Conservation (phyloP, 805 yeast genomes). For the Teunomyces panamensis region DNA sequence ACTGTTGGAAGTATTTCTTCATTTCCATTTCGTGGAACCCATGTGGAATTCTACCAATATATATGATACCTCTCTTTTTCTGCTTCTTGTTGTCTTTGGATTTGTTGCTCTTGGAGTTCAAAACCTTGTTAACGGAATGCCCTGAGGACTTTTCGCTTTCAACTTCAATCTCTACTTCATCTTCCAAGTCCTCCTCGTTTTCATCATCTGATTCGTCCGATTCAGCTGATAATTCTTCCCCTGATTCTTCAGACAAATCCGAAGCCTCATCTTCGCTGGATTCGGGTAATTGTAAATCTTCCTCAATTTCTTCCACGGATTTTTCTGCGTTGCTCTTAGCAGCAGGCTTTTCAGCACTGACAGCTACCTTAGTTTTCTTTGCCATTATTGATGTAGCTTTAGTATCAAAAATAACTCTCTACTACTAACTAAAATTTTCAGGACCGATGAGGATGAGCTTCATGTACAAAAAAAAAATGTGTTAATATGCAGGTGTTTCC, state of each 20-base stretch:
- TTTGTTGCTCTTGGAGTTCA: constrained; percentile 9
- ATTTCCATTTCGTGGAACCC: constrained; percentile 85
- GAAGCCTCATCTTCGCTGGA: constrained; percentile 13
- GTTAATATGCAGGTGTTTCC: constrained; percentile 1
- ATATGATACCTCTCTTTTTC: constrained; percentile 61
- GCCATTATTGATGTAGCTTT: constrained; percentile 1
- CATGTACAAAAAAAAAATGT: not conserved
- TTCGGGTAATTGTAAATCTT: constrained; percentile 17
- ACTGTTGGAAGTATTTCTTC: constrained; percentile 80
- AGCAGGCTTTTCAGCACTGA: constrained; percentile 6
- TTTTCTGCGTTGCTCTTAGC: constrained; percentile 16
- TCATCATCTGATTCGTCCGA: constrained; percentile 12
- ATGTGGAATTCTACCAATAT: constrained; percentile 88
- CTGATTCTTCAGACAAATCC: constrained; percentile 20
- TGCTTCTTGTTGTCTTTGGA: constrained; percentile 18
- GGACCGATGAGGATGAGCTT: constrained; percentile 8
- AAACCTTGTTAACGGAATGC: constrained; percentile 20
- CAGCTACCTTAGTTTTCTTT: constrained; percentile 4
- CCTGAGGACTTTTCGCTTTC: constrained; percentile 19
- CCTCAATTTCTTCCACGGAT: constrained; percentile 21
- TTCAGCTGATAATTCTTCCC: constrained; percentile 24
- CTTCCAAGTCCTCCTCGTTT: constrained; percentile 17
- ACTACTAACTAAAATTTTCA: constrained; percentile 4
- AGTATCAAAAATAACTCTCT: not conserved
- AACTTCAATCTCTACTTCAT: constrained; percentile 22